Percentiles rank a stretch among this genome's conserved stretches.
phyloP scores from a whole-genome alignment of 2,329 filamentous ascomycete genomes.

The Tolypocladium sp. region DNA sequence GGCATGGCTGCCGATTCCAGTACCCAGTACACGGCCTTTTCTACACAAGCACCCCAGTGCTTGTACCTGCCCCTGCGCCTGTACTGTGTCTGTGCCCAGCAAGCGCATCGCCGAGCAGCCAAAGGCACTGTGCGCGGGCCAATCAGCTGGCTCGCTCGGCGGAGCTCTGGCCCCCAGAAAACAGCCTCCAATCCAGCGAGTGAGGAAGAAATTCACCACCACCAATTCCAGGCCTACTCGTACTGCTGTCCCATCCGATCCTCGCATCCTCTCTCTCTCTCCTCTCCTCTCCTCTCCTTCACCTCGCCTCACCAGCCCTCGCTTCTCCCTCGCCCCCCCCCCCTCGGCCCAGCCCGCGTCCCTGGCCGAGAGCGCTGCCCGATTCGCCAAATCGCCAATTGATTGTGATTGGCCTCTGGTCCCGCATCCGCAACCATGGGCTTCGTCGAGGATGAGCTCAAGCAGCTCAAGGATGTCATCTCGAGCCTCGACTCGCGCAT shows the following conservation, averaged over 20 bases:
- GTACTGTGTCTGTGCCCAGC: background rate
- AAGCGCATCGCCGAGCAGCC: background rate
- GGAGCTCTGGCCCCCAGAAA: slow-evolving; percentile 1
- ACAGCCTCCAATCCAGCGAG: background rate
- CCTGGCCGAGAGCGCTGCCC: background rate
- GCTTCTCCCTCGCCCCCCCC: background rate
- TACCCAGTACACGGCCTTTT: background rate
- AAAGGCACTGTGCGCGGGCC: background rate
- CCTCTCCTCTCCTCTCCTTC: background rate
- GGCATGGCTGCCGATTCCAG: background rate
- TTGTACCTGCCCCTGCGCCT: background rate
- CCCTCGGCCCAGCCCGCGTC: background rate
- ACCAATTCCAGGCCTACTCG: background rate
- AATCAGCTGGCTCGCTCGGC: background rate
- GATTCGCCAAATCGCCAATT: background rate
- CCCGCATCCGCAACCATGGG: slow-evolving; percentile 57
- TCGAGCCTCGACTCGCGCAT: slow-evolving; percentile 78
- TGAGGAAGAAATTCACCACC: background rate
- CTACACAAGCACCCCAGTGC: background rate
- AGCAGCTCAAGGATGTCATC: slow-evolving; percentile 78
- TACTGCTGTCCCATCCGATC: background rate
- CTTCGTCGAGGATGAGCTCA: slow-evolving; percentile 76
- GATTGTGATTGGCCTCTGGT: background rate
- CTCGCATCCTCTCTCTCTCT: slow-evolving; percentile 2
- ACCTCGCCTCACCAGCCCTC: background rate